phyloP scores from a whole-genome alignment of 768 basidiomycete species.

The Tricholoma hemisulphureum region DNA sequence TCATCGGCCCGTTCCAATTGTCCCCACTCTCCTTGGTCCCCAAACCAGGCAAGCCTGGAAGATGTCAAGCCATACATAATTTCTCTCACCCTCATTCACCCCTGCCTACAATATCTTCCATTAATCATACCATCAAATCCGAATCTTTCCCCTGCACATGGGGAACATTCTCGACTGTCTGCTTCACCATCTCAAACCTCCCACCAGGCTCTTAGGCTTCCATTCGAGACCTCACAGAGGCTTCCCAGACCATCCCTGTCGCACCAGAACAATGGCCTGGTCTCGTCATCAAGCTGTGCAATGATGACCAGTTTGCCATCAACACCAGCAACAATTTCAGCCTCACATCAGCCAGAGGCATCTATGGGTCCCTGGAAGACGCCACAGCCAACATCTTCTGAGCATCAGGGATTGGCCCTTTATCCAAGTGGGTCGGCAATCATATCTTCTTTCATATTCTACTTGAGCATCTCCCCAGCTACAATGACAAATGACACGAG shows the following conservation, averaged over 20 bases:
- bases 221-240: conserved; percentile 11
- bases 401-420: conserved; percentile 17
- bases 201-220: conserved; percentile 14
- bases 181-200: no score
- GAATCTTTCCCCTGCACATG: no score
- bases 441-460: conserved; percentile 21
- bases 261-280: conserved; percentile 10
- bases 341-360: neutral
- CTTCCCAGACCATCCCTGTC: conserved; percentile 10
- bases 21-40: no score
- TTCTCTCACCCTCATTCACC: no score
- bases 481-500: conserved; percentile 11
- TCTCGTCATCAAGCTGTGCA: neutral
- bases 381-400: no score
- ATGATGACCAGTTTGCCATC: neutral
- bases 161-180: no score
- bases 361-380: neutral
- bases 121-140: no score
- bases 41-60: no score
- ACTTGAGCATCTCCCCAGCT: conserved; percentile 15
- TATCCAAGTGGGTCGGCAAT: conserved; percentile 28
- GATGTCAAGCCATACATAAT: no score
- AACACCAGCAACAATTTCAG: neutral
- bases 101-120: no score
- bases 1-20: no score